phyloP scores from a whole-genome alignment of 371 early-diverging fungal genomes.

The Umbelopsis sp. region DNA sequence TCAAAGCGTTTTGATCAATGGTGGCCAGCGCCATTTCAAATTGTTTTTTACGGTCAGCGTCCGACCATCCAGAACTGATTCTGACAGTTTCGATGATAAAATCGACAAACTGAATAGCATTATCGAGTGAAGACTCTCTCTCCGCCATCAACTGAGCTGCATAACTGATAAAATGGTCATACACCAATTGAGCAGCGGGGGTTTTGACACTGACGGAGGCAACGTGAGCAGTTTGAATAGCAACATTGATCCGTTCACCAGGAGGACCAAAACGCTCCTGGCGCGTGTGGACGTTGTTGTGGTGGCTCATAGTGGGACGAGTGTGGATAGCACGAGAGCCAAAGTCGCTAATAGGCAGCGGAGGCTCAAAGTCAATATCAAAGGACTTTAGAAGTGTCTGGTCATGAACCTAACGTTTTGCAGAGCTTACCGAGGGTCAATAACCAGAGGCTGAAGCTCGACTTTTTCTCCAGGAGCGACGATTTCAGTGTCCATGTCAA shows the following conservation, averaged over 20 bases:
- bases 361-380: not conserved
- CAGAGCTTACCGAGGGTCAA: slow-evolving; percentile 17
- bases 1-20: slow-evolving; percentile 18
- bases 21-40: slow-evolving; percentile 20
- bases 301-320: not conserved
- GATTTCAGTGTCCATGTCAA: slow-evolving; percentile 17
- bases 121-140: slow-evolving; percentile 9
- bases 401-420: not conserved
- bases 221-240: slow-evolving; percentile 23
- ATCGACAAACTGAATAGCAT: slow-evolving; percentile 19
- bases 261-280: slow-evolving; percentile 13
- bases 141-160: slow-evolving; percentile 17
- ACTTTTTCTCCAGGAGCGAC: slow-evolving; percentile 23
- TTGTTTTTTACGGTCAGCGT: slow-evolving; percentile 19
- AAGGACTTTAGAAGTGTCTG: not conserved
- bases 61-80: slow-evolving; percentile 13
- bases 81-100: slow-evolving; percentile 11
- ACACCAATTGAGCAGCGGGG: slow-evolving; percentile 13
- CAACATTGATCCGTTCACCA: not conserved
- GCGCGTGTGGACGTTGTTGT: not conserved
- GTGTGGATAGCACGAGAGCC: slow-evolving; percentile 15
- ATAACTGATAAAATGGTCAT: slow-evolving; percentile 23
- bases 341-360: not conserved
- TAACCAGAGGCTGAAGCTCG: slow-evolving; percentile 3
- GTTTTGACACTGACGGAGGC: slow-evolving; percentile 14